Evolutionary conservation across 2,329 filamentous ascomycete genomes (phyloP), one percentile per base, ranked within the genome.

Genomic region (Zasmidium angulare): DNA sequence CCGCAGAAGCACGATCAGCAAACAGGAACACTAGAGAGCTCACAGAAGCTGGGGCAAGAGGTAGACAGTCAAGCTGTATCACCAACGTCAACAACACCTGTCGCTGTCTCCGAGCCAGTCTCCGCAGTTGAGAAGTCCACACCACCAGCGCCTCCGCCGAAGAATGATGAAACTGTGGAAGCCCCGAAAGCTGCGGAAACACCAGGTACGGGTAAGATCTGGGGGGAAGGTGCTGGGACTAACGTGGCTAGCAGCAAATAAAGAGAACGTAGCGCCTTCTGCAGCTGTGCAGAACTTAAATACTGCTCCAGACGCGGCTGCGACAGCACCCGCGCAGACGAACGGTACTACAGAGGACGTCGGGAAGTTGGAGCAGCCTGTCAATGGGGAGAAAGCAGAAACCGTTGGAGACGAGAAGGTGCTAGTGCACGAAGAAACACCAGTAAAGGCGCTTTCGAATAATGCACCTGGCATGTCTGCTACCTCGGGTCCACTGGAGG

Each of bases 401-500:
- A 29, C 21, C n/a, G 19, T n/a, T 1, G 46, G 14, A 11, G 23
- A 48, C 24, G 53, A 60, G 26, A 55, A 59, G 29, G 57, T 49
- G 14, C 2, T 53, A 17, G 43, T 50, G 20, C 50, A 50, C 24
- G 51, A 50, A 12, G 46, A 48, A 14, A 19, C 55, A 46, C 26
- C 26, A 11, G 22, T 46, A 17, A 31, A 49, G 20, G 19, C 56
- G 2, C n/a, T 20, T 48, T 36, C 54, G 1, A 57, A 55, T 29
- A 29, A 29, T 29, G 50, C 60, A 43, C 55, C 61, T 10, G 60
- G 61, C 24, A 65, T 67, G 65, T 64, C 61, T 55, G 65, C 65
- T n/a, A 67, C 65, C 1, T 63, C 59, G 11, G 65, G 65, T n/a
- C 65, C 65, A 12, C 50, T 67, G 17, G 63, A 63, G 23, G 49